phyloP scores from a whole-genome alignment of 2,329 filamentous ascomycete species.

The Neopestalotiopsis clavispora region DNA sequence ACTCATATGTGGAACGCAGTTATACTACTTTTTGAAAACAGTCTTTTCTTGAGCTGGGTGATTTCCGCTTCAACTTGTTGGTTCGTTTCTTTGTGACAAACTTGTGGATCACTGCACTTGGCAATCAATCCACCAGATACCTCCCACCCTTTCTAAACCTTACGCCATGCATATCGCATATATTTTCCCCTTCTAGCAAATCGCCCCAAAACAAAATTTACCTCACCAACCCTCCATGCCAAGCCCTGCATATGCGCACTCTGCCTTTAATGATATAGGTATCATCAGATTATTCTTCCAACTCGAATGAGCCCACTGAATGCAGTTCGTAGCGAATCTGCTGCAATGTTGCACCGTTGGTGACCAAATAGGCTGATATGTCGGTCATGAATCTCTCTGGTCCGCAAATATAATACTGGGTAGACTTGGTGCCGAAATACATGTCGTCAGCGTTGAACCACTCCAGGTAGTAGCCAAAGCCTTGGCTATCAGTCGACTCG shows the following conservation, averaged over 20 bases:
- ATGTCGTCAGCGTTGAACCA: slow-evolving; percentile 49
- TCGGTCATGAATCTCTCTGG: slow-evolving; percentile 60
- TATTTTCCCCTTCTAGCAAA: slow-evolving; percentile 7
- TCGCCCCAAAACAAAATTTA: background rate
- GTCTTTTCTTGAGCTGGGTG: background rate
- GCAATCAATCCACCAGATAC: background rate
- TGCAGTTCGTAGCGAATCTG: slow-evolving; percentile 21
- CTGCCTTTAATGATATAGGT: background rate
- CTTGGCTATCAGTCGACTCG: slow-evolving; percentile 49
- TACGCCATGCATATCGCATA: background rate
- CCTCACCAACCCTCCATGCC: background rate
- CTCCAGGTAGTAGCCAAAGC: slow-evolving; percentile 51
- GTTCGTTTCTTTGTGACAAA: background rate
- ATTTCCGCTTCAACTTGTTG: background rate
- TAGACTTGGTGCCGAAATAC: slow-evolving; percentile 47
- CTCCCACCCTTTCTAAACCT: background rate
- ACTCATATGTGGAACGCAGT: background rate
- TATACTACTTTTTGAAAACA: background rate
- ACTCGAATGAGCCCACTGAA: slow-evolving; percentile 19
- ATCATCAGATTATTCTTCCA: slow-evolving; percentile 1
- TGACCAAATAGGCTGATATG: slow-evolving; percentile 48
- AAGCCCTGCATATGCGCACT: background rate
- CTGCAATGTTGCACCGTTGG: slow-evolving; percentile 40
- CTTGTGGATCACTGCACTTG: background rate
- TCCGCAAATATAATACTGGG: slow-evolving; percentile 61